Base-by-base conservation (phyloP, 2,329 filamentous ascomycete genomes). In the Grosmannia penicillata region DNA sequence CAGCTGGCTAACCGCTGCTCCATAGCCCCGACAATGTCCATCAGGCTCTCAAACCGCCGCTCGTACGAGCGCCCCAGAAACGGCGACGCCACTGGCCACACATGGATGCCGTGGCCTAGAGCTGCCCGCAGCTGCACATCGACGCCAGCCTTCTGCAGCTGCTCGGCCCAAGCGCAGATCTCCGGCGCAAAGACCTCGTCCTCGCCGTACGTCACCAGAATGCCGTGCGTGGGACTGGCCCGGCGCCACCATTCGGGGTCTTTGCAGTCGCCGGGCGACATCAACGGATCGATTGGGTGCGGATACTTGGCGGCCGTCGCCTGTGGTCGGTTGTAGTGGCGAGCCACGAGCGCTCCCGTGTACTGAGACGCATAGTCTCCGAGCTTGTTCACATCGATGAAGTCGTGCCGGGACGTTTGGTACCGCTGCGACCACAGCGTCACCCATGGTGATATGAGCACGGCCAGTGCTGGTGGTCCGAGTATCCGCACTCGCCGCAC, bases 391-490 rank as follows among this genome's bases (percentile, higher is more conserved):
- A 68, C 65, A 49, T 85, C 74, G 26, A 93, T 68, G 51, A 82
- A 93, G 55, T 93, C 85, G 47, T 78, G 82, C 4, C 61, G 53
- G 1, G 81, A 89, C 47, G 81, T 75, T 38, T 64, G 65, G 49
- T 87, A 78, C 37, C 72, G 68, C 7, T 63, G 58, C 1, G 80
- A 84, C 28, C 83, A 64, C 29, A 93, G 70, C 2, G 77, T 80
- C 11, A 78, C 67, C 85, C 85, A 93, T 0, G 84, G 84, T 9
- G 81, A 87, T 43, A 93, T 82, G 43, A 91, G 63, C 18, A 78
- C 65, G 2, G 78, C 82, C 50, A 86, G 60, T 2, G 64, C 71
- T 0, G 75, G 75, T 24, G 61, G 27, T 33, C n/a, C n/a, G n/a
- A n/a, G n/a, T n/a, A n/a, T n/a, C n/a, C n/a, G n/a, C n/a, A n/a